Evolutionary conservation across 352 stramenopile species (phyloP).

Genomic region (Thalassiosira livingstoniorum): DNA sequence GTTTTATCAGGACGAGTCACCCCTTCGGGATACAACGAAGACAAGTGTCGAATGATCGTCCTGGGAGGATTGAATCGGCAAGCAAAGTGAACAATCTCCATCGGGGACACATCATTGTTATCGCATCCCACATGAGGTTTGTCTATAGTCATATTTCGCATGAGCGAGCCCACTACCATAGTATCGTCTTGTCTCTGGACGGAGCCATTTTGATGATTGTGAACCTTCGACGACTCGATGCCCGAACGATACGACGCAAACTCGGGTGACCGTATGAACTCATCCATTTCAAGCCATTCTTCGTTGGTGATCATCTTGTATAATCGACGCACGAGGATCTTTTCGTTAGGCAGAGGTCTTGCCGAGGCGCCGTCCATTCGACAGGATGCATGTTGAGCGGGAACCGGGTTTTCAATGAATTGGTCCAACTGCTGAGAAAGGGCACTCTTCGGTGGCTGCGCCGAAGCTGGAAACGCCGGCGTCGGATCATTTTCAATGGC

Average conservation of each 20-base stretch:
- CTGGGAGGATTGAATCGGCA: slow-evolving; percentile 44
- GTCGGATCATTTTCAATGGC: too few relatives aligned
- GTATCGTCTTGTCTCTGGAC: background rate
- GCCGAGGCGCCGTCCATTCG: too few relatives aligned
- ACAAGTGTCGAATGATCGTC: slow-evolving; percentile 35
- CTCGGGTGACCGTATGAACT: slow-evolving; percentile 23
- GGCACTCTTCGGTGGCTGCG: too few relatives aligned
- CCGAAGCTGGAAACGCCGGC: too few relatives aligned
- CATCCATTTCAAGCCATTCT: slow-evolving; percentile 31
- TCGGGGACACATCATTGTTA: background rate
- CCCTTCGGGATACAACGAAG: slow-evolving; percentile 20
- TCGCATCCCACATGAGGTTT: background rate
- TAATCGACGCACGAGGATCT: slow-evolving; percentile 10
- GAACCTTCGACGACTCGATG: background rate
- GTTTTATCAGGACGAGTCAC: slow-evolving; percentile 40
- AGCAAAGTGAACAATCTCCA: slow-evolving; percentile 38
- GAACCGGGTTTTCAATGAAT: too few relatives aligned
- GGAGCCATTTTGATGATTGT: too few relatives aligned
- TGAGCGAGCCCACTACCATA: background rate
- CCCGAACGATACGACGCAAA: background rate
- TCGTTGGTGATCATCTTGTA: slow-evolving; percentile 37
- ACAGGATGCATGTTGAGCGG: too few relatives aligned
- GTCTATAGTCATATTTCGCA: slow-evolving; percentile 12
- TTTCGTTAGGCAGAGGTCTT: slow-evolving; percentile 13
- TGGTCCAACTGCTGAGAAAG: too few relatives aligned